Base-by-base conservation (phyloP, 345 rosid species). In the Ceriops zippeliana region DNA sequence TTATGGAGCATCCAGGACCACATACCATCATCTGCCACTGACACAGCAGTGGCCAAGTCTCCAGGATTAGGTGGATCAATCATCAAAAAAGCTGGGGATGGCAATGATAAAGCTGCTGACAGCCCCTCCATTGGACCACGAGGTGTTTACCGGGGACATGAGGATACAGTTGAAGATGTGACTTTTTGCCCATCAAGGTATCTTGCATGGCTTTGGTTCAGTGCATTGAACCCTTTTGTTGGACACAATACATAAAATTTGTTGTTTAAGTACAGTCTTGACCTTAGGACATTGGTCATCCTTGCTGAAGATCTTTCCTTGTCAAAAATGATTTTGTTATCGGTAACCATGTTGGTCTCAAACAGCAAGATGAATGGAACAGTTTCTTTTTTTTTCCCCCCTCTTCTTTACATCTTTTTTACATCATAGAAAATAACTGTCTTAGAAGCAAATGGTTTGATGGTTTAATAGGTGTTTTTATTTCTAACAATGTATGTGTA, bases 1-100 rank as follows among this genome's bases (percentile, higher is more conserved):
- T 69, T 89, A 73, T 96, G 99, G 98, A 96, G 99, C 66, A 92
- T 96, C 81, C 95, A 96, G 79, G 99, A 96, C 85, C 98, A 96
- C 74, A 84, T 96, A 75, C 84, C 96, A 26, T 61, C 90, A 17
- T 70, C 86, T 24, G 87, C 89, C 34, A 63, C 90, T 62, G 92
- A 91, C 71, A 82, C 91, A 67, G 70, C 82, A n/a, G 78, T 73
- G 5, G 75, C 72, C n/a, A 85, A 91, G 76, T 74, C 92, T 69
- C 71, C 92, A 28, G 96, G 87, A 74, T 84, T 92, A 49, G 82
- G 86, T 69, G 96, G 88, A 74, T 85, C 91, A 16, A 86, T 90
- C 78, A 83, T 90, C 60, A 95, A 88, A 78, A 78, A 74, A 63
- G 61, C 83, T 78, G 88, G 87, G 66, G 91, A 89, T 62, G 90